Percentiles rank a stretch among this genome's conserved stretches.
Evolutionary conservation across 306 rosid species (phyloP).

Genomic region (Quillaja saponaria): DNA sequence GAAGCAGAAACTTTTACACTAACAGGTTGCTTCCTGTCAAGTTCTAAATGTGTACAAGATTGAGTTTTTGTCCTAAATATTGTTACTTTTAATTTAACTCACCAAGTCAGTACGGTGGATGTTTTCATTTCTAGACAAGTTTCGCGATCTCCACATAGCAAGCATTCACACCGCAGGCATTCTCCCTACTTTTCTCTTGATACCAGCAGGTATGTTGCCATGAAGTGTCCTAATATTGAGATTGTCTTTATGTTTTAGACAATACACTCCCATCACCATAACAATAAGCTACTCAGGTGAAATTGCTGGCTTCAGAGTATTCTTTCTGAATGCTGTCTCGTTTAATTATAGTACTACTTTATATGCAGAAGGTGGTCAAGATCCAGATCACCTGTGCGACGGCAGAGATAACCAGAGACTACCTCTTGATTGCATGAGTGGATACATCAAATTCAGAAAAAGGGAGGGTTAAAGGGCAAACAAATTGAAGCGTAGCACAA

Average conservation of each 20-base stretch:
- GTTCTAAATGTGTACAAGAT: constrained; percentile 57
- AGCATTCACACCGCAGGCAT: constrained; percentile 99
- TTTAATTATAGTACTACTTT: constrained; percentile 31
- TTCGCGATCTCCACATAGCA: constrained; percentile 99
- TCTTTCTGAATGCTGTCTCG: constrained; percentile 21
- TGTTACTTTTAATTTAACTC: constrained; percentile 61
- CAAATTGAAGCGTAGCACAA: constrained; percentile 6
- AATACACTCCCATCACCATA: constrained; percentile 52
- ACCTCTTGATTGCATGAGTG: not conserved
- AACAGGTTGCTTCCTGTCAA: constrained; percentile 44
- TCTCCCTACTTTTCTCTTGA: constrained; percentile 98
- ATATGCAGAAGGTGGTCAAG: constrained; percentile 84
- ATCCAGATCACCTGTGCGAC: constrained; percentile 77
- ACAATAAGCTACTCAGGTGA: constrained; percentile 77
- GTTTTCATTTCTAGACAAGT: constrained; percentile 97
- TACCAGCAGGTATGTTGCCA: constrained; percentile 73
- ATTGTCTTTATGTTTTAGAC: constrained; percentile 62
- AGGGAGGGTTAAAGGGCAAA: not conserved
- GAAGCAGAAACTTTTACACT: constrained; percentile 37
- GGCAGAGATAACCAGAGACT: constrained; percentile 59
- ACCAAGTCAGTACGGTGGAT: constrained; percentile 85
- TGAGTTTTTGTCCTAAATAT: constrained; percentile 50
- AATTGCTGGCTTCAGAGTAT: constrained; percentile 48
- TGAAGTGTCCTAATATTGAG: constrained; percentile 47
- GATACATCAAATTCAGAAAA: constrained; percentile 6